Evolutionary conservation across 805 yeast genomes (phyloP), one percentile per base, ranked within the genome.

Genomic region (Sporopachydermia quercuum): DNA sequence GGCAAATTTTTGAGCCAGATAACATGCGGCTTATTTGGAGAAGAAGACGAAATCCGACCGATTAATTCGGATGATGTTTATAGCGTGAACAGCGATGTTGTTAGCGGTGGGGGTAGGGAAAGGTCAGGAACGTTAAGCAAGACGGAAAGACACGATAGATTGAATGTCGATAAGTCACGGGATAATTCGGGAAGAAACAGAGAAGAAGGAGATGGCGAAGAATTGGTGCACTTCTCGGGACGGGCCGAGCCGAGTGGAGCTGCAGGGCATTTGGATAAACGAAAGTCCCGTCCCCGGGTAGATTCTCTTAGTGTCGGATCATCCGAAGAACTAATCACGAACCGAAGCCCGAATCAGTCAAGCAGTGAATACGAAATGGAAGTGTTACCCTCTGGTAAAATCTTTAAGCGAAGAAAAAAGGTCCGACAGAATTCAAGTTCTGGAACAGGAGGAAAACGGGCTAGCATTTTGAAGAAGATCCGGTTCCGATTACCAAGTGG

Each of bases 341-440:
- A 36, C 39, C 36, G 35, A 13, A 14, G 19, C 5, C 36, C 6
- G 40, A 39, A 17, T 27, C 40, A 15, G 38, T 11, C 40, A 15
- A 19, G 37, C 39, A 37, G 6, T 36, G 56, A 60, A 19, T 68
- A 62, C 47, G 69, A 62, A 5, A 66, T 63, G 36, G 89, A 78
- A 47, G 59, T 76, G 37, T 63, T 82, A 42, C 93, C 93, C 1
- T 77, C 87, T 53, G 93, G 94, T 30, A 72, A 77, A 45, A 58
- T 74, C 13, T 63, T 81, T 16, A 69, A 56, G 51, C 66, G 60
- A 54, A 60, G 52, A 55, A 47, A 37, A 43, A 37, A 27, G 47
- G 47, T 39, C 53, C 2, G 54, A 46, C 11, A 46, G 46, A 36
- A 43, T 48, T 3, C 19, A 19, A 15, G 16, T 34, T 18, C 11